phyloP scores from a whole-genome alignment of 139 green algal species.

The Diplosphaera chodatii region DNA sequence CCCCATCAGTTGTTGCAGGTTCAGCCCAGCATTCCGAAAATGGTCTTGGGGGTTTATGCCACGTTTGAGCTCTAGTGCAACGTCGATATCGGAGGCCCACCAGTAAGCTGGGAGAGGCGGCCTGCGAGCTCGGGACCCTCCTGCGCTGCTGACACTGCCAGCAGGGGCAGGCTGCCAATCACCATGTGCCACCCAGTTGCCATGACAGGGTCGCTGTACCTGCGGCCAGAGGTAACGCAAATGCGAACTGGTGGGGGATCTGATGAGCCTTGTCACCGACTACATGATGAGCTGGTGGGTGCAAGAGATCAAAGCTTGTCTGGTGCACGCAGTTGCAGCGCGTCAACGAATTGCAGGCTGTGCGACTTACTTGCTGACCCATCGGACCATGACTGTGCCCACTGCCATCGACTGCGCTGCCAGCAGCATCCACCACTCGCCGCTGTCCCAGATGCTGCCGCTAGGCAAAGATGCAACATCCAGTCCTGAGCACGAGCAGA shows the following conservation, averaged over 20 bases:
- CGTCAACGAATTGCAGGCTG: background rate
- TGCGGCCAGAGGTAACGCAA: constrained; percentile 72
- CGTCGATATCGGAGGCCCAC: too few species aligned
- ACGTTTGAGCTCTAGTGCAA: too few species aligned
- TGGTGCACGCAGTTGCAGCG: background rate
- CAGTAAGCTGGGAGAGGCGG: constrained; percentile 32
- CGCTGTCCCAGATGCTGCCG: constrained; percentile 54
- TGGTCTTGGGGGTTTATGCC: too few species aligned
- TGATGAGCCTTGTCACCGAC: too few species aligned
- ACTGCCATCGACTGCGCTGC: constrained; percentile 96
- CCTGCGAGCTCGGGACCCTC: constrained; percentile 27
- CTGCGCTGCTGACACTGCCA: constrained; percentile 29
- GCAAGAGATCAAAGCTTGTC: background rate
- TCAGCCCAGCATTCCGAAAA: too few species aligned
- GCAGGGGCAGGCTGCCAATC: constrained; percentile 75
- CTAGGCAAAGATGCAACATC: too few species aligned
- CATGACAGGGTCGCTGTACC: constrained; percentile 83
- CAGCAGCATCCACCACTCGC: constrained; percentile 95
- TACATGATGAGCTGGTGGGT: too few species aligned
- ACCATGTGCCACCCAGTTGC: constrained; percentile 98
- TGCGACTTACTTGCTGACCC: constrained; percentile 45
- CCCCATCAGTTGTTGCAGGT: too few species aligned
- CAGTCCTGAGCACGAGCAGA: too few species aligned
- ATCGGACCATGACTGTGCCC: constrained; percentile 93
- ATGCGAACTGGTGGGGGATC: too few species aligned